Percentiles rank a stretch among this genome's conserved stretches.
These are phyloP conservation scores for Hyphopichia homilentoma DNA, from an alignment of 805 yeast species.

Conservation along the genomic window DNA sequence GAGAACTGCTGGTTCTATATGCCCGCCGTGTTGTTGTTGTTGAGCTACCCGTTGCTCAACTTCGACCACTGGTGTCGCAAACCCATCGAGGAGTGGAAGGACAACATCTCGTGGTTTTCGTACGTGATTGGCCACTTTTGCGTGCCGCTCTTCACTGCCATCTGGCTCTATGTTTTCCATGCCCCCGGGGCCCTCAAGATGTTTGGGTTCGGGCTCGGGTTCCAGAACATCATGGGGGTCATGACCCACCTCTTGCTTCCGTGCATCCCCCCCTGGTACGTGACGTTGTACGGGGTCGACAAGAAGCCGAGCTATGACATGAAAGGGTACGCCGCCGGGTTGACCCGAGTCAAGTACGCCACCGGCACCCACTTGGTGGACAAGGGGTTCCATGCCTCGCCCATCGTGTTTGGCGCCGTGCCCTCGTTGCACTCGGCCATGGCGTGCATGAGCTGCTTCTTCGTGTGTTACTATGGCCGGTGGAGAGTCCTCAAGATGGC, in stretches of 20 bases:
- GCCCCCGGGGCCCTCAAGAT: constrained; percentile 56
- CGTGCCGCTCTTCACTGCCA: constrained; percentile 58
- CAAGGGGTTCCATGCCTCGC: constrained; percentile 61
- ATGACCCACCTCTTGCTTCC: constrained; percentile 55
- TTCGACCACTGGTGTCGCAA: constrained; percentile 35
- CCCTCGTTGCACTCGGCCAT: constrained; percentile 65
- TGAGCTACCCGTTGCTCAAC: constrained; percentile 52
- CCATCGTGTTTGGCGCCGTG: constrained; percentile 64
- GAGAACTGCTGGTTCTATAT: constrained; percentile 18
- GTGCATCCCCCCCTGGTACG: constrained; percentile 73
- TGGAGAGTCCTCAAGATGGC: constrained; percentile 32
- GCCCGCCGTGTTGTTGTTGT: constrained; percentile 39
- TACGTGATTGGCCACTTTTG: constrained; percentile 61
- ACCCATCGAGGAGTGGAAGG: constrained; percentile 42
- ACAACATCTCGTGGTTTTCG: constrained; percentile 57
- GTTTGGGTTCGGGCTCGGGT: constrained; percentile 52
- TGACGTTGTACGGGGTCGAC: constrained; percentile 56
- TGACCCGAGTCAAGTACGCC: constrained; percentile 58
- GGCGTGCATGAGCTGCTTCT: constrained; percentile 50
- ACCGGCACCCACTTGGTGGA: constrained; percentile 59
- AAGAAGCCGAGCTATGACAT: constrained; percentile 55
- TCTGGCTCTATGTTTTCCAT: constrained; percentile 66
- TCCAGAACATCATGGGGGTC: constrained; percentile 59
- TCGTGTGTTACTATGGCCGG: constrained; percentile 35
- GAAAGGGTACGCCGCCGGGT: constrained; percentile 74